A percentile compares a stretch with the other conserved stretches of the same genome.
phyloP scores from a whole-genome alignment of 257 asterid species.

The Orobanche coerulescens region DNA sequence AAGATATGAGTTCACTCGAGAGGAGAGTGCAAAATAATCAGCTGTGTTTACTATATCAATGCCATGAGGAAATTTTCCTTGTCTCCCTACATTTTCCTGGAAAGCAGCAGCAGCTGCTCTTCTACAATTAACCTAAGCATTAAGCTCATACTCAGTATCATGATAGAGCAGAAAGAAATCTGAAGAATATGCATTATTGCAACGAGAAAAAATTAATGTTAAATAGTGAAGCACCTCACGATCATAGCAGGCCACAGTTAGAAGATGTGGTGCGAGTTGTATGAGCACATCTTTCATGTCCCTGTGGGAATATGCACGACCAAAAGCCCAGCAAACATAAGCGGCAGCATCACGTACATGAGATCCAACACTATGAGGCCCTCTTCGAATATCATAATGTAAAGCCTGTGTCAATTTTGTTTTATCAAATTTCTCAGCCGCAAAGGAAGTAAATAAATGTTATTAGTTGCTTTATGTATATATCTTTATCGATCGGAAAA shows the following conservation, averaged over 20 bases:
- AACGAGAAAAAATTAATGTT: constrained; percentile 8
- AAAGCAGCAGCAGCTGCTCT: constrained; percentile 99
- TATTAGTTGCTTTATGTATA: not conserved
- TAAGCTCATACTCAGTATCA: constrained; percentile 28
- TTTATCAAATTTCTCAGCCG: constrained; percentile 13
- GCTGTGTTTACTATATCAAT: constrained; percentile 88
- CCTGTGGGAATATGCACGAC: constrained; percentile 74
- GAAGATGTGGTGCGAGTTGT: constrained; percentile 84
- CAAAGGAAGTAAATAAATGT: not conserved
- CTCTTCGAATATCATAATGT: constrained; percentile 95
- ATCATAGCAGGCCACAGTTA: constrained; percentile 90
- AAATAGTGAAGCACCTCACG: constrained; percentile 68
- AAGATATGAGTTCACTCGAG: constrained; percentile 81
- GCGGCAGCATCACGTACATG: constrained; percentile 99
- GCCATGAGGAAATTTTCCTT: constrained; percentile 84
- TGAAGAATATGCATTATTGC: not conserved
- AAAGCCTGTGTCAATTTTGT: constrained; percentile 48
- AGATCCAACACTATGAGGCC: constrained; percentile 98
- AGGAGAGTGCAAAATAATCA: constrained; percentile 93
- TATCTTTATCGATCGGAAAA: not conserved
- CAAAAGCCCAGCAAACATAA: constrained; percentile 99
- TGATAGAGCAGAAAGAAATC: constrained; percentile 15
- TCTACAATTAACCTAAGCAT: constrained; percentile 89
- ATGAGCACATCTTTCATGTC: constrained; percentile 82
- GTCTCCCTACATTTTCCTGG: constrained; percentile 99